Base-by-base conservation (phyloP, 2,329 filamentous ascomycete genomes). In the Sporothrix inflata region DNA sequence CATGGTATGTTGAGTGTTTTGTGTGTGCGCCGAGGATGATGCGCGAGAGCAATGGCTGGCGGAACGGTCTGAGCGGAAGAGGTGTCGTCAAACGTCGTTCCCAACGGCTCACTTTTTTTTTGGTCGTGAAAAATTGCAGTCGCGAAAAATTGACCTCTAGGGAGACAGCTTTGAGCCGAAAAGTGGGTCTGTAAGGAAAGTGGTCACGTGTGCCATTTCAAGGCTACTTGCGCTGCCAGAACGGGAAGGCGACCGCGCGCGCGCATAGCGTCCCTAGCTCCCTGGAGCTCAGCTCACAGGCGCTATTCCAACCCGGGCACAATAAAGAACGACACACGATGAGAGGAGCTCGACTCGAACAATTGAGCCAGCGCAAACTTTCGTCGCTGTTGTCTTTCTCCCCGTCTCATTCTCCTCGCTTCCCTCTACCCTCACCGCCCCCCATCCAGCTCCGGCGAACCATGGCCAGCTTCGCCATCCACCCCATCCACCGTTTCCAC, bases 401-500 rank as follows among this genome's bases (percentile, higher is more conserved):
- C 12, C 16, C 27, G 4, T 16, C 57, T 4, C 16, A 16, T 14
- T 38, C 27, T n/a, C 1, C 4, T 12, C 5, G 24, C 40, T 11
- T 45, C 5, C 5, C 1, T 9, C 3, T 6, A n/a, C 21, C 21
- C 24, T 14, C 16, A 34, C 16, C 19, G 16, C 6, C 27, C 40
- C 6, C 5, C 40, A 0, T 47, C 16, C 16, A n/a, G 6, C 16
- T 16, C 21, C 42, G 42, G 24, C 60, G 60, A 24, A 51, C 27
- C 27, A 69, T 45, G 68, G n/a, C 47, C 11, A 24, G 4, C 24
- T 77, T 77, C 49, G 40, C 60, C 34, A 67, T 94, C 74, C 88
- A 92, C 76, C 92, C 92, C n/a, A 82, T 92, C 70, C 84, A 86
- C 72, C 88, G 90, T 66, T 95, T 95, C 79, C 83, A 83, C 53